Evolutionary conservation across 345 rosid genomes (phyloP), one percentile per base, ranked within the genome.

Genomic region (Moricandia moricandioides): DNA sequence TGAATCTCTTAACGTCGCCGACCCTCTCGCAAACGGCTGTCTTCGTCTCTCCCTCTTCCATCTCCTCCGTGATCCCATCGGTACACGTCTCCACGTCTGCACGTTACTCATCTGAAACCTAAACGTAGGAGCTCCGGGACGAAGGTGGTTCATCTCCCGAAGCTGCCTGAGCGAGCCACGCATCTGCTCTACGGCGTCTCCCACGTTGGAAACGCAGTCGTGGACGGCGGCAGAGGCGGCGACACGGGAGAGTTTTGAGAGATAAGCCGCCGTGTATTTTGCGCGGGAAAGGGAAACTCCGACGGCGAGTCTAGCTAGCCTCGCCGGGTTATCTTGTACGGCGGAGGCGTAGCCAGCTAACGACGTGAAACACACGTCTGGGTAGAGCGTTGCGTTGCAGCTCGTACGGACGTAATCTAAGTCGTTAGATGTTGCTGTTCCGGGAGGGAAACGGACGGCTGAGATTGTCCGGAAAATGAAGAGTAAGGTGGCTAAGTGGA

Each of bases 41-140:
- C 82, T 87, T 84, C 79, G 80, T 73, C 45, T 77, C 82, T 5
- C 84, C 79, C 0, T 90, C 96, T 1, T 72, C 82, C 67, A 87
- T 81, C 58, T 82, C 93, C 51, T 80, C 88, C 18, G 73, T 75
- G 17, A 93, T 84, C 57, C 98, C 98, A 61, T 93, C 98, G 39
- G 86, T 84, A 45, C 98, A 93, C 17, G 93, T 91, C 56, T 93
- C 96, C 98, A 93, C 55, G 96, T 93, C 80, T 89, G 83, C 30
- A 93, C 96, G 78, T 93, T 93, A 55, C 92, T 87, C 87, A 93
- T 84, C 74, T 82, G 87, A 74, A 90, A 93, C 84, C 84, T 73
- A 69, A 89, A 88, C 56, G 84, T 54, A 68, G 83, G 83, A 18
- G 79, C 39, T 57, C 86, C 80, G 3, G 82, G 70, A 9, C 37